Evolutionary conservation across 352 stramenopile genomes (phyloP), one percentile per base, ranked within the genome.

Genomic region (Pythium scleroteichum): DNA sequence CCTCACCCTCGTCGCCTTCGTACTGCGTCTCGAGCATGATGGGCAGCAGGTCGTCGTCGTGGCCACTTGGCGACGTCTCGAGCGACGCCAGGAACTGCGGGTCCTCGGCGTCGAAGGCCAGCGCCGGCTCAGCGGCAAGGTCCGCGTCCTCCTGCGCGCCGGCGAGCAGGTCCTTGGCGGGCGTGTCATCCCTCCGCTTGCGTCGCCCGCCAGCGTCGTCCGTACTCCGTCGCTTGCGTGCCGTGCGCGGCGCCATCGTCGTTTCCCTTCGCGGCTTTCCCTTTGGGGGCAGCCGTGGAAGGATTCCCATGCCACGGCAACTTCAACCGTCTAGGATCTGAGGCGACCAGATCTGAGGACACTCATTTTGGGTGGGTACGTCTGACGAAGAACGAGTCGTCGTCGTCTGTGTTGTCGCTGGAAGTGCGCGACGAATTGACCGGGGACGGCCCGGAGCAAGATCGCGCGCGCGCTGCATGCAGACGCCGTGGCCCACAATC

Each of bases 11-110:
- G 27, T 55, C 59, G 16, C 46, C 49, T 12, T 53, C 52, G 44
- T 55, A 60, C 32, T 55, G 59, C n/a, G 51, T 59, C 29, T 66
- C 59, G 16, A 60, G 17, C 49, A 64, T 48, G 24, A 57, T 39
- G 27, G 51, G 39, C 29, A 64, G 27, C 29, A 56, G 24, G n/a
- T 46, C 26, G 9, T 59, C 51, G 38, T 33, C 38, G 29, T 8
- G n/a, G 6, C n/a, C n/a, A n/a, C n/a, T n/a, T n/a, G 46, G 44
- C 14, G 50, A 49, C n/a, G 73, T 60, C 13, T 75, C 67, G 20
- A 80, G 52, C 41, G 62, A 39, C 8, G n/a, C 42, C 33, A 65
- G 53, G 33, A 42, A 9, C 40, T 48, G 45, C 24, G 49, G 45
- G 5, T 54, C 53, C 5, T 64, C 54, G 12, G 20, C 33, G 32